phyloP scores from a whole-genome alignment of 2,329 filamentous ascomycete species.

The Trichoderma harzianum region DNA sequence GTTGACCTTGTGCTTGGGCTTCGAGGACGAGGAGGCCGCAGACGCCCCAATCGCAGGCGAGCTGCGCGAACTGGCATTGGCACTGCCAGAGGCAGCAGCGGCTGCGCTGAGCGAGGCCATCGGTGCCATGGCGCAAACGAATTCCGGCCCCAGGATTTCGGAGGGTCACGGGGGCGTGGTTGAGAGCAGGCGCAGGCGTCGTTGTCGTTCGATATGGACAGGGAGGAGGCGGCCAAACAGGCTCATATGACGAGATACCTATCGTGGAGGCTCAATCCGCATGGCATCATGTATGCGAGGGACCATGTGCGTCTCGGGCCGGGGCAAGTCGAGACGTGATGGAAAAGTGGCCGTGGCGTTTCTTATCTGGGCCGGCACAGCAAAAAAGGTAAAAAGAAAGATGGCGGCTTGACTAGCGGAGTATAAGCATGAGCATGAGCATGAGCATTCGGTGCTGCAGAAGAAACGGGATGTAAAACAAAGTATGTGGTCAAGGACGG shows the following conservation, averaged over 20 bases:
- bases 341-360: neutral
- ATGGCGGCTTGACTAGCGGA: neutral
- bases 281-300: constrained; percentile 22
- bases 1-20: constrained; percentile 52
- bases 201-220: constrained; percentile 1
- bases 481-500: neutral
- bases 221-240: neutral
- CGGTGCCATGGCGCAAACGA: constrained; percentile 37
- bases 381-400: neutral
- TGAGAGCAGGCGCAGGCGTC: neutral
- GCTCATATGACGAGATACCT: constrained; percentile 20
- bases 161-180: constrained; percentile 16
- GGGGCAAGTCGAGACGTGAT: constrained; percentile 13
- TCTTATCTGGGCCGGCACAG: neutral
- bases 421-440: neutral
- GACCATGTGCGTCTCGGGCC: constrained; percentile 12
- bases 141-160: constrained; percentile 7
- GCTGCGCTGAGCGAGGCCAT: constrained; percentile 38
- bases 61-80: constrained; percentile 50
- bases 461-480: neutral
- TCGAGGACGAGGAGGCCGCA: constrained; percentile 36
- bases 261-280: constrained; percentile 21
- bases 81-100: constrained; percentile 38
- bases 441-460: neutral
- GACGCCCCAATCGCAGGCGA: constrained; percentile 46